phyloP scores from a whole-genome alignment of 148 eudicot genomes.

The Fagopyrum esculentum region DNA sequence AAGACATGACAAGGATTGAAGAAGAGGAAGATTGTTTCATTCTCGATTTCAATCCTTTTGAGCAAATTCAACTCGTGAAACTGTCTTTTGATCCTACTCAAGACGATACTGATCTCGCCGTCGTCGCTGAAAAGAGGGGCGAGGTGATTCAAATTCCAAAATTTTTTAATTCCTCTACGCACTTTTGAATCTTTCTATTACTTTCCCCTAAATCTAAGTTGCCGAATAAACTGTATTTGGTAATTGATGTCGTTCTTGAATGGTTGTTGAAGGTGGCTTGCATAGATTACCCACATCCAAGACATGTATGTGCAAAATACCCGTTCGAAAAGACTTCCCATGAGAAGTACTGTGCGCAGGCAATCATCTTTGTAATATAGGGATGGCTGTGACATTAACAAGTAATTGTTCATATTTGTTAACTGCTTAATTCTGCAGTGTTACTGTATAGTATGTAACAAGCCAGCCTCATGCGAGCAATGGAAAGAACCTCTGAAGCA shows the following conservation, averaged over 20 bases:
- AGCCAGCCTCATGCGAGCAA: slow-evolving; percentile 31
- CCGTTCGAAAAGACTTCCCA: slow-evolving; percentile 44
- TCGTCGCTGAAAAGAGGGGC: slow-evolving; percentile 42
- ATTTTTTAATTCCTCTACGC: too few relatives aligned
- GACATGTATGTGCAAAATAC: slow-evolving; percentile 38
- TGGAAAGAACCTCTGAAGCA: slow-evolving; percentile 8
- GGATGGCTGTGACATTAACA: neutral
- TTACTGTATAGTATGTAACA: slow-evolving; percentile 44
- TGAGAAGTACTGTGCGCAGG: slow-evolving; percentile 36
- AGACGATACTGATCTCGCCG: neutral
- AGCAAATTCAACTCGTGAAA: neutral
- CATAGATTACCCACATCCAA: slow-evolving; percentile 61
- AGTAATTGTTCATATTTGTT: neutral
- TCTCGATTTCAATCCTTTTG: slow-evolving; percentile 21
- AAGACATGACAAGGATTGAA: slow-evolving; percentile 22
- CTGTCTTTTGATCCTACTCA: slow-evolving; percentile 27
- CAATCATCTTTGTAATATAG: slow-evolving; percentile 14
- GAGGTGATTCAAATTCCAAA: slow-evolving; percentile 22
- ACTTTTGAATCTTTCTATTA: too few relatives aligned
- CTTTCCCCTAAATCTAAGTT: too few relatives aligned
- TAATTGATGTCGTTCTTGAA: too few relatives aligned
- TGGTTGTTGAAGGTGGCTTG: slow-evolving; percentile 41
- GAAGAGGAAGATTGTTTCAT: slow-evolving; percentile 30
- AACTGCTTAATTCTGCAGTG: slow-evolving; percentile 24
- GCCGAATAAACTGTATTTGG: too few relatives aligned